phyloP scores from a whole-genome alignment of 78 protist genomes.

The Protostelium mycophagum region DNA sequence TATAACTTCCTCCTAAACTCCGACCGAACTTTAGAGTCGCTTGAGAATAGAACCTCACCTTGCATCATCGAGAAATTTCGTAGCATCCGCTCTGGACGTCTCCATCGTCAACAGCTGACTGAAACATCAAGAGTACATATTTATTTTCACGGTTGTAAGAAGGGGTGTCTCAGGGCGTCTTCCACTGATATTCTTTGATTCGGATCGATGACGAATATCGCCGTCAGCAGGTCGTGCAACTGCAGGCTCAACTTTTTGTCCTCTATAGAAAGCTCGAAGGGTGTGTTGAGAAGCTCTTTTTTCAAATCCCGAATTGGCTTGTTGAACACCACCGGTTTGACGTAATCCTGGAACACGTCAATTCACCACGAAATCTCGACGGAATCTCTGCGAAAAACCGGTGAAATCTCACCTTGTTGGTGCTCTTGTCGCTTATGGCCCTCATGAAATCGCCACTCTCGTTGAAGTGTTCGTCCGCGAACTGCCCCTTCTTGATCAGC shows the following conservation, averaged over 20 bases:
- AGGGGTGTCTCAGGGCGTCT: neutral
- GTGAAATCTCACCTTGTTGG: slow-evolving; percentile 20
- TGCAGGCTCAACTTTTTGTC: neutral
- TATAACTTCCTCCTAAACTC: too few relatives aligned
- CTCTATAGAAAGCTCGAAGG: neutral
- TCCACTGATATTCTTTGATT: neutral
- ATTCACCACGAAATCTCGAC: neutral
- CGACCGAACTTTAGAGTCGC: too few relatives aligned
- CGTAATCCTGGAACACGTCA: neutral
- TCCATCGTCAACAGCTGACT: too few relatives aligned
- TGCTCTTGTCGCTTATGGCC: slow-evolving; percentile 45
- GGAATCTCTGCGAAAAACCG: too few relatives aligned
- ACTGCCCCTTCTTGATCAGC: slow-evolving; percentile 46
- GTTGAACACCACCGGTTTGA: neutral
- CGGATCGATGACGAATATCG: neutral
- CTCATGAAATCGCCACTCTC: slow-evolving; percentile 45
- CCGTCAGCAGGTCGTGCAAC: neutral
- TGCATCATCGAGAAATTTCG: too few relatives aligned
- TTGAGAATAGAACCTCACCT: too few relatives aligned
- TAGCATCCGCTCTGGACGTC: too few relatives aligned
- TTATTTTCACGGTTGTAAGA: too few relatives aligned
- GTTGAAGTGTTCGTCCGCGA: slow-evolving; percentile 61
- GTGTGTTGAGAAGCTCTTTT: neutral
- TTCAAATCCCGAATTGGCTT: neutral
- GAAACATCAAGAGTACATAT: too few relatives aligned